These are phyloP conservation scores for Mentha longifolia DNA, from an alignment of 257 asterid genomes.

Conservation along the genomic window DNA sequence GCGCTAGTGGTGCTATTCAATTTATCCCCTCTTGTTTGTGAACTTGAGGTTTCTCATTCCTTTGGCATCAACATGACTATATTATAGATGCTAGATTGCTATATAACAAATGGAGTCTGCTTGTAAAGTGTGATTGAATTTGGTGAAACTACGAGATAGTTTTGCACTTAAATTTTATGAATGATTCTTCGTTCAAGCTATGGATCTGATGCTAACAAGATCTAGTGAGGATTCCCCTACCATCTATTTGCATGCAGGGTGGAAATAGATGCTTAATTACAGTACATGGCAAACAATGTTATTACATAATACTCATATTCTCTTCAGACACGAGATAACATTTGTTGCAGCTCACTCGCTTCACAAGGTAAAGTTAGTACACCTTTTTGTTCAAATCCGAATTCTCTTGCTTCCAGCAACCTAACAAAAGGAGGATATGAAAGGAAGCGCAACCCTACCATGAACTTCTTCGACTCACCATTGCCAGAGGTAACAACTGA, in stretches of 20 bases:
- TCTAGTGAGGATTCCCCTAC: not conserved
- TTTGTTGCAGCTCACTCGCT: slow-evolving; percentile 50
- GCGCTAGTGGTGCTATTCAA: not conserved
- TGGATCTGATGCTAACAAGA: not conserved
- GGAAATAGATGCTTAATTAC: slow-evolving; percentile 2
- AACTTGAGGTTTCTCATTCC: not conserved
- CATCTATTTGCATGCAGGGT: not conserved
- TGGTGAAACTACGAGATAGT: not conserved
- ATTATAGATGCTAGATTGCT: not conserved
- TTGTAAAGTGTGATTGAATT: slow-evolving; percentile 1
- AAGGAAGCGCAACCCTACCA: slow-evolving; percentile 39
- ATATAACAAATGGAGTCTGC: not conserved
- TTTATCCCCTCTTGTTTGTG: not conserved
- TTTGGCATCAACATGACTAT: not conserved
- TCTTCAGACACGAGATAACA: slow-evolving; percentile 19
- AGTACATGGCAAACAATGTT: not conserved
- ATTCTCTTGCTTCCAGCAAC: slow-evolving; percentile 54
- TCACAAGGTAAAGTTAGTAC: slow-evolving; percentile 51
- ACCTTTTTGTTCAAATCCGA: slow-evolving; percentile 48
- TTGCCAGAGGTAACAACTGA: slow-evolving; percentile 39
- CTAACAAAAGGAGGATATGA: slow-evolving; percentile 48
- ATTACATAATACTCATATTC: slow-evolving; percentile 4
- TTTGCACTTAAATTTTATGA: not conserved
- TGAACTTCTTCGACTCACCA: slow-evolving; percentile 47
- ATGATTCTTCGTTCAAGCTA: not conserved